Evolutionary conservation across 352 stramenopile genomes (phyloP), one percentile per base, ranked within the genome.

Genomic region (Phytophthora sojae): DNA sequence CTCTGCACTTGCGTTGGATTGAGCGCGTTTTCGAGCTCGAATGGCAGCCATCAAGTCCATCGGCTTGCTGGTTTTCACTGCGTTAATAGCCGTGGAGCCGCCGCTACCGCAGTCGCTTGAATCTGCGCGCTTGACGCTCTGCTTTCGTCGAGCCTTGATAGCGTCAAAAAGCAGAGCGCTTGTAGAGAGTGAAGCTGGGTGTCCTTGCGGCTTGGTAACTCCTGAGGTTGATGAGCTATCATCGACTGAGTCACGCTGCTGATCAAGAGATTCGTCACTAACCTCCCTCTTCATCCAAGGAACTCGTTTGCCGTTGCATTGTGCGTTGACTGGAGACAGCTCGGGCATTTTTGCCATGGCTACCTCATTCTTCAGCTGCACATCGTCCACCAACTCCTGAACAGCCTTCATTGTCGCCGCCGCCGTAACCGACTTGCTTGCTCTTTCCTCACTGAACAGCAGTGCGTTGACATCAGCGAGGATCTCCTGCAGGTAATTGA

Each of bases 11-110:
- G 26, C 37, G 19, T 37, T 69, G n/a, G 69, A 69, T 45, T 73
- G 57, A 12, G 61, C 51, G n/a, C 42, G 61, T 50, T 84, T 82
- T 6, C 80, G 81, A 21, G 80, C 79, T 64, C 84, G 81, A 67
- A 94, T 94, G 26, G 82, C 81, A n/a, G 85, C 82, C 50, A 94
- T 79, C 12, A 94, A 66, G 39, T 90, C 77, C 23, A 82, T 50
- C 17, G 83, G 76, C 35, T 73, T 73, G 17, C 5, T 54, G 32
- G 39, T 0, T 26, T 55, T 23, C 37, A 57, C 17, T 32, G 45
- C 7, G n/a, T 47, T 21, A 21, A 21, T 21, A 21, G 21, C 21
- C 21, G 21, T 29, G 2, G 15, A 32, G 12, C 14, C 45, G 44
- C 12, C 47, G 7, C 1, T 26, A 39, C 42, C 71, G 17, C 14